phyloP scores from a whole-genome alignment of 1,139 yeast species.

The Kluyveromyces sp. region DNA sequence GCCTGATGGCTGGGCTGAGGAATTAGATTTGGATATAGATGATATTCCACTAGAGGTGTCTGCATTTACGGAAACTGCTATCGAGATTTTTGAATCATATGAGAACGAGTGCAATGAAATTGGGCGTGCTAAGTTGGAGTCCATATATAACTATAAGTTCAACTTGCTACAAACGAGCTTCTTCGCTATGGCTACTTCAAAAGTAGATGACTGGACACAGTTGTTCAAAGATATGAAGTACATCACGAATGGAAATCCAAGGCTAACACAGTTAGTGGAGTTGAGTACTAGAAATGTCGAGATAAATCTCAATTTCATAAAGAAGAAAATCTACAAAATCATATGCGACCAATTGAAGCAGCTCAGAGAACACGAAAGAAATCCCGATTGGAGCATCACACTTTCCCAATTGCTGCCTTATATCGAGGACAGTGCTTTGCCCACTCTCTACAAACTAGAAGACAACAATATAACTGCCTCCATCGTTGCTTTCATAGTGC shows the following conservation, averaged over 20 bases:
- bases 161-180: constrained; percentile 25
- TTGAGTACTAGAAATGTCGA: constrained; percentile 16
- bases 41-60: constrained; percentile 12
- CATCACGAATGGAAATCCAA: constrained; percentile 6
- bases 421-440: constrained; percentile 15
- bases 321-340: constrained; percentile 13
- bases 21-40: constrained; percentile 20
- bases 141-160: constrained; percentile 16
- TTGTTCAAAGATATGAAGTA: constrained; percentile 22
- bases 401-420: constrained; percentile 19
- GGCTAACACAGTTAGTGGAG: constrained; percentile 18
- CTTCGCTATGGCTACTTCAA: constrained; percentile 20
- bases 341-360: constrained; percentile 16
- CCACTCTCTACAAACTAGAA: constrained; percentile 12
- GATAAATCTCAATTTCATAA: constrained; percentile 14
- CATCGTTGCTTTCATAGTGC: constrained; percentile 18
- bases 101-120: constrained; percentile 11
- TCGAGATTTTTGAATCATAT: constrained; percentile 11
- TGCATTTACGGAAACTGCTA: constrained; percentile 14
- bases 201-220: constrained; percentile 25
- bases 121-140: constrained; percentile 6
- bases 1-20: constrained; percentile 16
- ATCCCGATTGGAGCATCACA: constrained; percentile 21
- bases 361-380: constrained; percentile 17
- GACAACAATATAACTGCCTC: constrained; percentile 9